Percentiles rank a stretch among this genome's conserved stretches.
These are phyloP conservation scores for Tetrahymena elliotti DNA, from an alignment of 73 alveolate species.

Conservation along the genomic window DNA sequence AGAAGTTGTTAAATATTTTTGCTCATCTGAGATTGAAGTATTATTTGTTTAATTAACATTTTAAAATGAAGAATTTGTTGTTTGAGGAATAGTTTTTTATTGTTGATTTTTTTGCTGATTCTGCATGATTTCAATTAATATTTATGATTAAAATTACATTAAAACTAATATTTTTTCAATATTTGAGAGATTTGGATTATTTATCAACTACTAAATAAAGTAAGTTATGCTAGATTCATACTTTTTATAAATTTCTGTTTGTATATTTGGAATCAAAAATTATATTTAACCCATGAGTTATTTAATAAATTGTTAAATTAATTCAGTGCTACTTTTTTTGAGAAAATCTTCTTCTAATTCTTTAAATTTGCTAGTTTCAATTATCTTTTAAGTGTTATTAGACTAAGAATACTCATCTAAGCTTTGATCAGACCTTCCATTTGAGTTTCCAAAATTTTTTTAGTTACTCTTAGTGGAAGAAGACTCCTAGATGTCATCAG, in stretches of 20 bases:
- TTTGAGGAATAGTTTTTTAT: neutral
- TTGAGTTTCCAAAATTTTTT: neutral
- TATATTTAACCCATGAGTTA: neutral
- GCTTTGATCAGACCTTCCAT: neutral
- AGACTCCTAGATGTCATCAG: neutral
- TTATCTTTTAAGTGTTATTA: neutral
- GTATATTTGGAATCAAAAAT: neutral
- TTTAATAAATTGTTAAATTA: neutral
- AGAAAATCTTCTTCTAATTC: neutral
- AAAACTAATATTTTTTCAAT: neutral
- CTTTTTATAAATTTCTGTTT: neutral
- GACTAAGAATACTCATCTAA: neutral
- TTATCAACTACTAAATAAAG: neutral
- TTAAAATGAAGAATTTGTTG: neutral
- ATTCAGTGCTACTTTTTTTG: neutral
- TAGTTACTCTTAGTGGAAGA: neutral
- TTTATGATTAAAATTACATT: neutral
- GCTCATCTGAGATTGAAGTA: neutral
- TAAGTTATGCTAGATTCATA: neutral
- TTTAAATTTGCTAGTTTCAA: neutral
- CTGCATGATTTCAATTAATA: neutral
- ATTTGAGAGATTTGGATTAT: neutral
- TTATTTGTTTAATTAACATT: neutral
- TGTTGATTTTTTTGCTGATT: neutral
- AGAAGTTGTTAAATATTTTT: neutral